Evolutionary conservation across 805 yeast species (phyloP), one percentile per base, ranked within the genome.

Genomic region (Saccharomycopsis babjevae): DNA sequence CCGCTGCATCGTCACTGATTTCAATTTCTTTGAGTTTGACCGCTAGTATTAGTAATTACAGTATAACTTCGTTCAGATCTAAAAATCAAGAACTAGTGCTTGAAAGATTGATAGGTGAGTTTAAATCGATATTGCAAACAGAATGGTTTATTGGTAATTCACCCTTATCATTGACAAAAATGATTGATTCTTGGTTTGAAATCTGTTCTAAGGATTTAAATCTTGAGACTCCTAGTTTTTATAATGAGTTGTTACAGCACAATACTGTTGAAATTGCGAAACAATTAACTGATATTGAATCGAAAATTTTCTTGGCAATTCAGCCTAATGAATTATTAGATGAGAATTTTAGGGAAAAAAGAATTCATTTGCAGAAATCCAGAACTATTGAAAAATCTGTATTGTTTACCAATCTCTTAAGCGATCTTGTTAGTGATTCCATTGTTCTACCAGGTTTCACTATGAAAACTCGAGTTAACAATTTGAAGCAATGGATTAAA

Each of bases 221-320:
- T 34, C 50, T 59, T 39, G 60, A 58, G 15, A 50, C 57, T 11
- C 64, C 64, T 1, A 43, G 42, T 1, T 59, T 59, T 25, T 25
- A 59, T 6, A 57, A 60, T 16, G 64, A 80, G 55, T 71, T 83
- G 50, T 68, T 82, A 43, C 83, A 85, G 63, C 76, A 84, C 66
- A 86, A 86, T 69, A 85, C 90, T 0, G 74, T 86, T 66, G 94
- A 88, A 67, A 74, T 86, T 28, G 92, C 94, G 1, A 88, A 86
- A 68, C 94, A 88, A 66, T 73, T 88, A 56, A 87, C 94, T 0
- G 72, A 86, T 20, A 80, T 88, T 63, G 96, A 88, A 69, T 82
- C 88, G 1, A 78, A 77, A 50, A 77, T 88, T 56, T 88, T 84
- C 71, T 76, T 88, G 63, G 72, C 80, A 0, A 82, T 88, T 59